Percentiles rank a stretch among this genome's conserved stretches.
phyloP scores from a whole-genome alignment of 495 filamentous ascomycete genomes.

The Lichenothelia convexa region DNA sequence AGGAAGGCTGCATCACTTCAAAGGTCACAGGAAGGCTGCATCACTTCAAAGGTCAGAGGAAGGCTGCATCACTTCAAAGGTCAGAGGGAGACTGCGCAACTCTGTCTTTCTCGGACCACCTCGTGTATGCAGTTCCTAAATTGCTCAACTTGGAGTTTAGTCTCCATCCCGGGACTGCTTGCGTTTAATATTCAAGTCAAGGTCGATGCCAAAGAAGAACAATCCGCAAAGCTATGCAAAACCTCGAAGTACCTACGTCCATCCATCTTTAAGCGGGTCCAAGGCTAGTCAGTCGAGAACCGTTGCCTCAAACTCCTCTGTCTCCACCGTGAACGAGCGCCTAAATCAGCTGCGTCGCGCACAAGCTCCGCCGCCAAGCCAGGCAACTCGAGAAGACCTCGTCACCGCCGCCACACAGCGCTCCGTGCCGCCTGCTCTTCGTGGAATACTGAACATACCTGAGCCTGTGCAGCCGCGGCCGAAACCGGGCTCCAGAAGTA shows the following conservation, averaged over 20 bases:
- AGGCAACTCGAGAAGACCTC: conserved; percentile 13
- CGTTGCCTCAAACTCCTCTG: conserved; percentile 3
- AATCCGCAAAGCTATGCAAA: too few relatives aligned
- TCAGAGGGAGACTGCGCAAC: too few relatives aligned
- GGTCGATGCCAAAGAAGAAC: too few relatives aligned
- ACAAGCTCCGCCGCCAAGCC: conserved; percentile 14
- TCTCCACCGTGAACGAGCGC: conserved; percentile 21
- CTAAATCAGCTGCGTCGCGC: conserved; percentile 19
- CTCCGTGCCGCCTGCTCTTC: conserved; percentile 35
- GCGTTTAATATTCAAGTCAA: too few relatives aligned
- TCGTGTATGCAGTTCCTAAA: too few relatives aligned
- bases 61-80: too few relatives aligned
- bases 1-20: too few relatives aligned
- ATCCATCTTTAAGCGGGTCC: conserved; percentile 10
- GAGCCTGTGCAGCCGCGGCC: conserved; percentile 50
- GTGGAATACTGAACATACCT: conserved; percentile 47
- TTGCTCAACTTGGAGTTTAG: too few relatives aligned
- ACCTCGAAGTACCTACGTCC: conserved; percentile 13
- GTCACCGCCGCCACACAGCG: conserved; percentile 16
- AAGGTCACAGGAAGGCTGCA: too few relatives aligned
- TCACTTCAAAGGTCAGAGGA: too few relatives aligned
- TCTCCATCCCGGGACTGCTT: too few relatives aligned
- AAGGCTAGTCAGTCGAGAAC: background rate
- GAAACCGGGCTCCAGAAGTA: conserved; percentile 29
- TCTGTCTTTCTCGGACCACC: too few relatives aligned